Evolutionary conservation across 73 alveolate species (phyloP), one percentile per base, ranked within the genome.

Genomic region (Paramecium pentaurelia): DNA sequence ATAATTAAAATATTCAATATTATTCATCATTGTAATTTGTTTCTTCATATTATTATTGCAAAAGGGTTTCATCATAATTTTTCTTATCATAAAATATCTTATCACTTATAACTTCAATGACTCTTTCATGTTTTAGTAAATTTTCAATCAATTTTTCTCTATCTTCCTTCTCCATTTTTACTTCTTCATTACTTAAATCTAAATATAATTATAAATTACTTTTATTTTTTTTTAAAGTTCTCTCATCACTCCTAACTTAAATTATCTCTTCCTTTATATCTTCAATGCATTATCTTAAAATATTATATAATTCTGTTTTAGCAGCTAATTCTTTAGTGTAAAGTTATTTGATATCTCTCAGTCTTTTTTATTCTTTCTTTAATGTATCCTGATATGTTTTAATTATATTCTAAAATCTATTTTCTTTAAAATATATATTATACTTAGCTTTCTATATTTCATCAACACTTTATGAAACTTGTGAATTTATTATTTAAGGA

Each of bases 191-290:
- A 37, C 51, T 36, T 40, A 32, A n/a, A 11, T 73, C 60, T 73
- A 73, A 73, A 12, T 73, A 73, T 36, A 20, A 37, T 3, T 0
- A 34, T 73, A 2, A 0, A 16, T 4, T 73, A 73, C 64, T 73
- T 12, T 73, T 73, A 14, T 71, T 89, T 30, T 18, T 16, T 12
- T 80, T 42, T 38, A 89, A 12, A 37, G 75, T 83, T 49, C 94
- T 89, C 32, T 40, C 88, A 40, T 89, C 94, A 25, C 92, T 85
- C 30, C 20, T 89, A 8, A 71, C 75, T 71, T 45, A 89, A 11
- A 71, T 42, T 32, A 95, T 93, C 64, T 96, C 99, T 42, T 92
- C 92, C 83, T 96, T 96, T 4, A 96, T 95, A 95, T 96, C 97
- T 77, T 96, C 97, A 9, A 96, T 95, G 28, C 97, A 95, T 58